Evolutionary conservation across 768 basidiomycete genomes (phyloP), one percentile per base, ranked within the genome.

Genomic region (Crassisporium funariophilum): DNA sequence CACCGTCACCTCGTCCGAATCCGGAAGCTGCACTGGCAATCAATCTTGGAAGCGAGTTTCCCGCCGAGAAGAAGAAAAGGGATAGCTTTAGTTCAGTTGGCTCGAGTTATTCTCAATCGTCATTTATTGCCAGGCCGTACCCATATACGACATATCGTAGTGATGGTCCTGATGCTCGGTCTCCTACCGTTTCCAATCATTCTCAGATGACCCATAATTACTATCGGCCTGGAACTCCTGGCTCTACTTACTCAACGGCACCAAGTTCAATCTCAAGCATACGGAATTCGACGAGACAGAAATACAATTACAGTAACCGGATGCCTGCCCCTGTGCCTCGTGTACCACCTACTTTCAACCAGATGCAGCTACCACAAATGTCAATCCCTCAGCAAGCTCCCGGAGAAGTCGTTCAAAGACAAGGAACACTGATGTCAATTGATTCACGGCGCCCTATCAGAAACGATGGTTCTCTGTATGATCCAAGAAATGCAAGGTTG

Each of bases 21-120:
- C 62, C 60, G 2, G 63, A 65, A 35, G 56, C 51, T 13, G 51
- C 54, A 5, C 37, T 63, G 23, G 51, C 55, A n/a, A 41, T 56
- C 15, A 47, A 47, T 15, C 44, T 56, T 27, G 41, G 38, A 16
- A 46, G 45, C 13, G 47, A 54, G 31, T 37, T 36, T 15, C 19
- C 36, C 13, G 20, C 46, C 4, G 57, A 60, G 27, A 49, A 54
- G 34, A 47, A 51, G 22, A 61, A 61, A 45, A 52, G 56, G 17
- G 33, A 12, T 12, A 59, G 59, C 41, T 31, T 38, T n/a, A 54
- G 35, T 25, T 58, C 58, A 10, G 20, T 45, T 15, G 48, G 49
- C 23, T 54, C 55, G 9, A 46, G 37, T 16, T 58, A 59, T 44
- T 61, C 62, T 15, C 57, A 61, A 36, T 34, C 47, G 15, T 61